Evolutionary conservation across 2,329 filamentous ascomycete species (phyloP).

Genomic region (Sarocladium oryzae): DNA sequence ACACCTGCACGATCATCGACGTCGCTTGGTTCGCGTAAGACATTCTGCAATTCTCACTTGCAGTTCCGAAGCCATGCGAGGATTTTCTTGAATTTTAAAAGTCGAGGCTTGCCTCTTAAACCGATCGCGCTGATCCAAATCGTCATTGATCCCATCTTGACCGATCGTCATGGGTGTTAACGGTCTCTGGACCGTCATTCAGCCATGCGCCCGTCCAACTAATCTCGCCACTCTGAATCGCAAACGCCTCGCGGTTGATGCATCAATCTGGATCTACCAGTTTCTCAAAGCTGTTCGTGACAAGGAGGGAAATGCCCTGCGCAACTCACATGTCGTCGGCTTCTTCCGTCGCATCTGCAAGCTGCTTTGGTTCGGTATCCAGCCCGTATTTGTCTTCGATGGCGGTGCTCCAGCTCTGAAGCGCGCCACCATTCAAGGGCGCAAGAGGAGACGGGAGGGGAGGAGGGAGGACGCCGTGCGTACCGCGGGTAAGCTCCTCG

Average conservation of each 20-base stretch:
- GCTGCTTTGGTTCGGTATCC: slow-evolving; percentile 91
- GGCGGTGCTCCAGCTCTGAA: slow-evolving; percentile 89
- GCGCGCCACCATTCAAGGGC: slow-evolving; percentile 75
- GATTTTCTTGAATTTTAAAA: neutral
- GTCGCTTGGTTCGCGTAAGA: neutral
- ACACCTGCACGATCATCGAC: neutral
- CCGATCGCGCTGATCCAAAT: neutral
- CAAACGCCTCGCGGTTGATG: slow-evolving; percentile 93
- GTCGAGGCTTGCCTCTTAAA: slow-evolving; percentile 6
- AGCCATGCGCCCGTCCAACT: slow-evolving; percentile 90
- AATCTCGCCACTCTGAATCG: slow-evolving; percentile 95
- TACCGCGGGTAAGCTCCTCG: slow-evolving; percentile 86
- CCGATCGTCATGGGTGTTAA: slow-evolving; percentile 78
- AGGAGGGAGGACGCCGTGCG: slow-evolving; percentile 85
- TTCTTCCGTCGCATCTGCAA: slow-evolving; percentile 99
- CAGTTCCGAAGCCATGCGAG: slow-evolving; percentile 4
- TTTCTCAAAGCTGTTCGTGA: slow-evolving; percentile 98
- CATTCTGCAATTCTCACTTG: neutral
- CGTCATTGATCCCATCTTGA: neutral
- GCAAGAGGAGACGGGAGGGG: slow-evolving; percentile 78
- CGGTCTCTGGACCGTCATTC: slow-evolving; percentile 91
- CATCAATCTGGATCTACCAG: slow-evolving; percentile 99
- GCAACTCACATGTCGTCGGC: slow-evolving; percentile 92
- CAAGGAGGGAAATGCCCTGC: slow-evolving; percentile 93
- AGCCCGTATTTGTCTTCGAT: slow-evolving; percentile 96